These are phyloP conservation scores for Starmerella floris DNA, from an alignment of 805 yeast genomes.

Conservation along the genomic window DNA sequence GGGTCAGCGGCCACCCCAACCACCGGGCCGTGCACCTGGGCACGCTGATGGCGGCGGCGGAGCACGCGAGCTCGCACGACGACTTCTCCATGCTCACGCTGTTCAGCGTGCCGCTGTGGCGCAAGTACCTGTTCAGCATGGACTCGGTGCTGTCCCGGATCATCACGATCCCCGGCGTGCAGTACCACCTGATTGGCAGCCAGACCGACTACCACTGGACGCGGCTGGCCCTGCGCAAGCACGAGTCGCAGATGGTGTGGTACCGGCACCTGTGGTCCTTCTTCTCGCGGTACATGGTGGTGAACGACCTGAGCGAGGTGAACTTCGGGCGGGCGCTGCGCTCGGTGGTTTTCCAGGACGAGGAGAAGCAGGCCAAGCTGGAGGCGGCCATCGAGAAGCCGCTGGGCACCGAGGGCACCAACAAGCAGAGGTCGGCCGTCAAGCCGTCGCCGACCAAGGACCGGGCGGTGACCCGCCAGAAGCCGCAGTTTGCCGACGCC, in stretches of 20 bases:
- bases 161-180: conserved; percentile 8
- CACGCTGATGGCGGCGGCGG: conserved; percentile 12
- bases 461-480: conserved; percentile 10
- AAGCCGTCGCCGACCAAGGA: conserved; percentile 3
- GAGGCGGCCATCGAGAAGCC: background rate
- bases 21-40: conserved; percentile 36
- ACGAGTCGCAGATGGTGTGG: conserved; percentile 88
- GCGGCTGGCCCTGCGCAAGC: conserved; percentile 71
- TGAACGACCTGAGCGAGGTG: conserved; percentile 39
- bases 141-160: conserved; percentile 25
- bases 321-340: conserved; percentile 10
- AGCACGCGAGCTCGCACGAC: conserved; percentile 4
- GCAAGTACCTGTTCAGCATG: conserved; percentile 28
- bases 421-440: conserved; percentile 6
- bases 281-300: conserved; percentile 61
- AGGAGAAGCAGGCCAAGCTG: background rate
- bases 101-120: conserved; percentile 26
- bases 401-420: background rate
- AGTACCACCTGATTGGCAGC: conserved; percentile 15
- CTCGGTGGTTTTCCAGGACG: conserved; percentile 1
- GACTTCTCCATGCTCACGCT: conserved; percentile 24
- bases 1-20: conserved; percentile 81
- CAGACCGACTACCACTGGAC: conserved; percentile 25
- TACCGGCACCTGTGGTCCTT: conserved; percentile 80
- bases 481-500: conserved; percentile 5